Evolutionary conservation across 1,284 basidiomycete species (phyloP), one percentile per base, ranked within the genome.

Genomic region (Vanrija sp.): DNA sequence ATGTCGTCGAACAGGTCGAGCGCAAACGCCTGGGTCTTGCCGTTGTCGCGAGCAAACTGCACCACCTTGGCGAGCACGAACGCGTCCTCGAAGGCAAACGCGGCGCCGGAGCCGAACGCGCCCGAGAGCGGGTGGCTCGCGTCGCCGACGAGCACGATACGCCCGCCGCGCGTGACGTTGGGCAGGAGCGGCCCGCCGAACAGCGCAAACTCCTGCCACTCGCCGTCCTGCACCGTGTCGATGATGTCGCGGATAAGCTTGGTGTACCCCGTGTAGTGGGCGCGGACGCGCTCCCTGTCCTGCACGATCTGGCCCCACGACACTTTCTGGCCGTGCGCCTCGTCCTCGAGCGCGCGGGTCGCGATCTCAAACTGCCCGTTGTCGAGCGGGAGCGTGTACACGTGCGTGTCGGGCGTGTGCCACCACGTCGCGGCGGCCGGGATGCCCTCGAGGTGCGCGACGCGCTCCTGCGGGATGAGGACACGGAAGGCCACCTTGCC

Each of bases 1-100:
- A 67, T 46, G n/a, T 57, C 52, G 38, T 67, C 65, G 38, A 64
- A 67, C 23, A 62, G 43, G 39, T 46, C 45, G 19, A 67, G 43
- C 5, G 64, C 64, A 10, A 52, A 28, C 2, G 52, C 18, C 8
- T 61, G 15, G 6, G n/a, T 6, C 46, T 29, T 16, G 9, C 46
- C 44, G 3, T 39, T 44, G 3, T n/a, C 12, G 19, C 26, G 51
- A 1, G 55, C 51, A 42, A 64, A 55, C 18, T 45, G 26, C 14
- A 69, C 16, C 0, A 62, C 62, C 16, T 45, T 40, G 5, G 57
- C 50, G 1, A 67, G 58, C 21, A 65, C 46, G 44, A 60, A 65
- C 5, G 62, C 65, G 46, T 69, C 67, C 51, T 69, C 65, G 40
- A 67, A 64, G 1, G 67, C 67, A 38, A 69, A 69, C 0, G 64